phyloP scores from a whole-genome alignment of 2,329 filamentous ascomycete genomes.

The Achaetomium macrosporum region DNA sequence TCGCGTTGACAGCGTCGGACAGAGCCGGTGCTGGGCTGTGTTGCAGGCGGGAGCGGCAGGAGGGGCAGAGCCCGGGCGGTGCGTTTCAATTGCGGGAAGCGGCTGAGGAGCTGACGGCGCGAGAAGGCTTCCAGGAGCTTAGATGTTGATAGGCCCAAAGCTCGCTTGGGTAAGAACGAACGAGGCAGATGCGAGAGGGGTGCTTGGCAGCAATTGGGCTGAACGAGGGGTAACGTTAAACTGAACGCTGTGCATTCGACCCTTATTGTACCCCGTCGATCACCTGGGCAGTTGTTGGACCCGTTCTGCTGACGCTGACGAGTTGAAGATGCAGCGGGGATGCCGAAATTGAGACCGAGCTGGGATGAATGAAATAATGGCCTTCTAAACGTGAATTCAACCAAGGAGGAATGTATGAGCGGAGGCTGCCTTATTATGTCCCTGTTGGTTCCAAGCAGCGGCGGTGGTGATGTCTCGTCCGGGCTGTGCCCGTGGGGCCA shows the following conservation, averaged over 20 bases:
- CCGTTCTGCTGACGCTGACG: not conserved
- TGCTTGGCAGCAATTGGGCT: conserved; percentile 23
- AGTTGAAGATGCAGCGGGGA: not conserved
- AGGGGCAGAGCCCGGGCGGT: conserved; percentile 12
- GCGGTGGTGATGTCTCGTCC: no score
- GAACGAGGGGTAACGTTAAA: conserved; percentile 14
- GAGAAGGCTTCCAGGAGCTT: not conserved
- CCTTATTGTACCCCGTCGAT: conserved; percentile 10
- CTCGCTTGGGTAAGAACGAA: conserved; percentile 14
- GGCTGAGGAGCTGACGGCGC: conserved; percentile 12
- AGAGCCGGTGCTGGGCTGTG: conserved; percentile 7
- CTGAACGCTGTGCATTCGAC: not conserved
- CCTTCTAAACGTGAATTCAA: no score
- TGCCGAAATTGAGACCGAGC: not conserved
- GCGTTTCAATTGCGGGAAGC: conserved; percentile 12
- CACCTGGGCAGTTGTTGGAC: not conserved
- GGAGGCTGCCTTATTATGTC: no score
- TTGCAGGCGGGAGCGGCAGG: conserved; percentile 6
- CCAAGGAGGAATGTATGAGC: no score
- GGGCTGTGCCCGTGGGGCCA: no score
- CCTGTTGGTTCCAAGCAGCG: no score
- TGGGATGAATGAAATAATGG: no score
- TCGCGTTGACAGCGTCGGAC: conserved; percentile 8
- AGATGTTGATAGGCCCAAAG: conserved; percentile 1
- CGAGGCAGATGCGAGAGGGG: conserved; percentile 6